Conservation (phyloP, 768 basidiomycete genomes). For the Royoungia palumana region DNA sequence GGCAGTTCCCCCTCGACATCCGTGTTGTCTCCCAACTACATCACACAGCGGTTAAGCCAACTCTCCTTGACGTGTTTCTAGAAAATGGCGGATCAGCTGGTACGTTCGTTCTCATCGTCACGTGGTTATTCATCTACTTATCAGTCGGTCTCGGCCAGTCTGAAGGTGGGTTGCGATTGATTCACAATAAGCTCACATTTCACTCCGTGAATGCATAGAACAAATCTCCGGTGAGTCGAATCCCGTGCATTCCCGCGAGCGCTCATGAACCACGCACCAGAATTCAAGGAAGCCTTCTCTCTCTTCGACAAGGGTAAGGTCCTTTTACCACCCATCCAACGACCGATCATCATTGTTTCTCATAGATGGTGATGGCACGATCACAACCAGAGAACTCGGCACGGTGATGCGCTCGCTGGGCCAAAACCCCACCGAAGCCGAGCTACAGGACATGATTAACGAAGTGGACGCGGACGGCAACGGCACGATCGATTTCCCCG, state of each 20-base stretch:
- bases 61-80: conserved; percentile 12
- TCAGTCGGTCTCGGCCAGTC: conserved; percentile 38
- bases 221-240: conserved; percentile 77
- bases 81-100: conserved; percentile 58
- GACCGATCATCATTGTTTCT: neutral
- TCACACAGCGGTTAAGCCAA: neutral
- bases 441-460: conserved; percentile 94
- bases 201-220: conserved; percentile 45
- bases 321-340: neutral
- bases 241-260: neutral
- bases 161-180: conserved; percentile 45
- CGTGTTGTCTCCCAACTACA: conserved; percentile 5
- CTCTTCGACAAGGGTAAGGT: conserved; percentile 87
- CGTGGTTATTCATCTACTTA: conserved; percentile 13
- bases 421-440: conserved; percentile 89
- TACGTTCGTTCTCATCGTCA: conserved; percentile 30
- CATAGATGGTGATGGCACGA: conserved; percentile 87
- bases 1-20: conserved; percentile 8
- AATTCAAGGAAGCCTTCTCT: conserved; percentile 99
- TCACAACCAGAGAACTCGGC: conserved; percentile 86
- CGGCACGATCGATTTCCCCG: conserved; percentile 82
- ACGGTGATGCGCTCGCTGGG: conserved; percentile 93
- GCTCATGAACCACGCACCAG: conserved; percentile 38
- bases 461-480: conserved; percentile 89
- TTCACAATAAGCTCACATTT: neutral